A percentile compares a stretch with the other conserved stretches of the same genome.
Evolutionary conservation across 2,329 filamentous ascomycete genomes (phyloP).

Genomic region (Claviceps humidiphila): DNA sequence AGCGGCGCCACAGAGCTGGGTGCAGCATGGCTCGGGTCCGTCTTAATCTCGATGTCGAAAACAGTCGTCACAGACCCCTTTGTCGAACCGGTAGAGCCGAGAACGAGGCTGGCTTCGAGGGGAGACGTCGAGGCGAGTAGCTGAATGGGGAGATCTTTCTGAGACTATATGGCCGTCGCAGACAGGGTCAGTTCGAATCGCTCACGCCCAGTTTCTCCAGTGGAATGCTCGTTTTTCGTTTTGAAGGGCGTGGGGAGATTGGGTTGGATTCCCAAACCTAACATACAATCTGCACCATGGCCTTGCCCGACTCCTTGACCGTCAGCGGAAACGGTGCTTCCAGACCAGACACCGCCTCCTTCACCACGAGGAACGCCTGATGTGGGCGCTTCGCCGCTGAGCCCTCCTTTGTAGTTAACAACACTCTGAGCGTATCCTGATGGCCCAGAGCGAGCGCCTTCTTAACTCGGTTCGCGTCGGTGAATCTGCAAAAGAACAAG

Average conservation of each 20-base stretch:
- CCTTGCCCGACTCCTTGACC: constrained; percentile 81
- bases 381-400: constrained; percentile 74
- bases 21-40: constrained; percentile 47
- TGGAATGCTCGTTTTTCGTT: no score
- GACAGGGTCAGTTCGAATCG: no score
- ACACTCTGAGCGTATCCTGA: constrained; percentile 65
- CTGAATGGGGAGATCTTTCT: constrained; percentile 79
- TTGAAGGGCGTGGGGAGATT: no score
- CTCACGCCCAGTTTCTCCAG: background rate
- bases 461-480: constrained; percentile 43
- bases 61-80: constrained; percentile 52
- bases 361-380: constrained; percentile 80
- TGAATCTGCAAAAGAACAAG: constrained; percentile 33
- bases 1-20: constrained; percentile 52
- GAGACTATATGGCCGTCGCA: constrained; percentile 41
- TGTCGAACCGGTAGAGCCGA: constrained; percentile 74
- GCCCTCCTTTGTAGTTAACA: constrained; percentile 68
- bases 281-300: constrained; percentile 69
- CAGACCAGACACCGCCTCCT: constrained; percentile 59
- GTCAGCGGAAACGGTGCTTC: constrained; percentile 78
- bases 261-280: background rate
- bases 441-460: constrained; percentile 51
- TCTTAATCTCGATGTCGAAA: constrained; percentile 59
- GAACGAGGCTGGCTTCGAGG: constrained; percentile 66
- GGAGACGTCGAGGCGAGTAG: constrained; percentile 56